phyloP scores from a whole-genome alignment of 2,329 filamentous ascomycete species.

The Aspergillus oerlinghausenensis region DNA sequence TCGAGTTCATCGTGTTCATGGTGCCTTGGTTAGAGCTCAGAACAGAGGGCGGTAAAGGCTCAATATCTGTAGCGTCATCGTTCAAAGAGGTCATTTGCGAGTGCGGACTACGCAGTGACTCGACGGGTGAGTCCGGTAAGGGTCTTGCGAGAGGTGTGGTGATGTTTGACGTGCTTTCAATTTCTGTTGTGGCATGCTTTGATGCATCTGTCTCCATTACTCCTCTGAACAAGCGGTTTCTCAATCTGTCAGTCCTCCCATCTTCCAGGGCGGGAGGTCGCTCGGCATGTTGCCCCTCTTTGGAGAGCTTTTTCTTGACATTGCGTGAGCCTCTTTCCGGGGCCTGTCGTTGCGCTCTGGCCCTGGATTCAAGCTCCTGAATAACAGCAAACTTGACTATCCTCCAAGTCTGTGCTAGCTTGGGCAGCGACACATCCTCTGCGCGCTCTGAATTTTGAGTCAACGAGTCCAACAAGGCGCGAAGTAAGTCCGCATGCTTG shows the following conservation, averaged over 20 bases:
- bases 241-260: conserved; percentile 34
- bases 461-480: conserved; percentile 40
- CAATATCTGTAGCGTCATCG: conserved; percentile 34
- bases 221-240: conserved; percentile 41
- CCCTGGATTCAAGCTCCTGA: conserved; percentile 44
- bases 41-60: conserved; percentile 42
- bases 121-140: conserved; percentile 38
- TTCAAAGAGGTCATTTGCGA: conserved; percentile 29
- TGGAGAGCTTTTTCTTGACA: conserved; percentile 24
- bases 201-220: conserved; percentile 35
- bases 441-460: conserved; percentile 53
- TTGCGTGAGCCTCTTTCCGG: conserved; percentile 18
- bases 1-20: conserved; percentile 22
- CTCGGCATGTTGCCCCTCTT: conserved; percentile 25
- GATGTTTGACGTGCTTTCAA: conserved; percentile 52
- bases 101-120: conserved; percentile 24
- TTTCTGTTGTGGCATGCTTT: conserved; percentile 27
- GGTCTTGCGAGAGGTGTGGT: conserved; percentile 53
- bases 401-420: conserved; percentile 56
- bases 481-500: conserved; percentile 23
- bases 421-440: conserved; percentile 46
- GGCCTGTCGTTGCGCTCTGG: conserved; percentile 26
- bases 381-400: conserved; percentile 50
- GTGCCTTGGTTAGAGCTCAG: conserved; percentile 33
- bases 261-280: conserved; percentile 26